A percentile compares a stretch with the other conserved stretches of the same genome.
Evolutionary conservation across 345 rosid genomes (phyloP).

Genomic region (Ricinus communis): DNA sequence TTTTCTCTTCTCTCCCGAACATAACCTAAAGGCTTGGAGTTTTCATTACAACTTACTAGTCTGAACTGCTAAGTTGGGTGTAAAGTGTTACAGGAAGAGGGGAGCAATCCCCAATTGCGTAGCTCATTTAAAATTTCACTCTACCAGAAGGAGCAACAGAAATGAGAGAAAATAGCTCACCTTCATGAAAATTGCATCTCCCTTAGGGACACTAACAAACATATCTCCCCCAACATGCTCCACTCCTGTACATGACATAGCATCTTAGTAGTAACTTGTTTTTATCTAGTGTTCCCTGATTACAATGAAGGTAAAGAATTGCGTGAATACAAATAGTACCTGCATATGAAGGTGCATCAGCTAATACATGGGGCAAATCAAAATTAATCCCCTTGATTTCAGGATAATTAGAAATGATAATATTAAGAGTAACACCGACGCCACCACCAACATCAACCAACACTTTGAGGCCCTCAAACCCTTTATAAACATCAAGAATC

Average conservation of each 20-base stretch:
- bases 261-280: too few species aligned
- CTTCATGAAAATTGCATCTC: constrained; percentile 40
- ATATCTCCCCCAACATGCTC: constrained; percentile 36
- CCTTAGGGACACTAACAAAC: constrained; percentile 32
- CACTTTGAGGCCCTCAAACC: constrained; percentile 24
- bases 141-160: too few species aligned
- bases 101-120: too few species aligned
- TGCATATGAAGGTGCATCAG: constrained; percentile 30
- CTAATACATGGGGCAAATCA: constrained; percentile 40
- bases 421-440: constrained; percentile 24
- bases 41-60: too few species aligned
- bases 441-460: constrained; percentile 50
- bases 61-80: too few species aligned
- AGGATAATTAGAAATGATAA: constrained; percentile 32
- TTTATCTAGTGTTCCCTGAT: too few species aligned
- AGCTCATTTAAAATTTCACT: too few species aligned
- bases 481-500: constrained; percentile 34
- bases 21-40: too few species aligned
- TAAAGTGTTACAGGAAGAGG: too few species aligned
- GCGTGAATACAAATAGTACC: too few species aligned
- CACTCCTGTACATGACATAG: constrained; percentile 17
- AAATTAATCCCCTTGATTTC: constrained; percentile 37
- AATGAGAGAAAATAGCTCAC: constrained; percentile 2
- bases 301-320: too few species aligned
- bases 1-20: too few species aligned